These are phyloP conservation scores for Ostreobium quekettii DNA, from an alignment of 139 green algal genomes.

Conservation along the genomic window DNA sequence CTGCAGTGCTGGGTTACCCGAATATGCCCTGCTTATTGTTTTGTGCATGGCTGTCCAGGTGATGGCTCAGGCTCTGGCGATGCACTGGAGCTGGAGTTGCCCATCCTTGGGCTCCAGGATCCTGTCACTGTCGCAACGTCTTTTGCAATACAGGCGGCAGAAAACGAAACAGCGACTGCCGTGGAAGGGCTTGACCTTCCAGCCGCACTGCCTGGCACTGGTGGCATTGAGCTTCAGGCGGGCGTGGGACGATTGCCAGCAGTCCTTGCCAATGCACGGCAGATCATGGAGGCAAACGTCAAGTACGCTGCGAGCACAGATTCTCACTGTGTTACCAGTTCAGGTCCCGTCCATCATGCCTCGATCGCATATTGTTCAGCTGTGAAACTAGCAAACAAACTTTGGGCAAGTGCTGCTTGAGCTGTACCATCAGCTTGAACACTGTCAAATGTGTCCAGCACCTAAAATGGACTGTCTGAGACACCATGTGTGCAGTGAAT, in stretches of 20 bases:
- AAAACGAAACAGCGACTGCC: neutral
- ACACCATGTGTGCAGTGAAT: too few species aligned
- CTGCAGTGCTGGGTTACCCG: too few species aligned
- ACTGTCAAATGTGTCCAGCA: too few species aligned
- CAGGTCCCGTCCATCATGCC: too few species aligned
- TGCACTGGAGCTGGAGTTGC: slow-evolving; percentile 11
- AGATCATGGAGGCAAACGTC: slow-evolving; percentile 3
- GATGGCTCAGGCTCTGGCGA: neutral
- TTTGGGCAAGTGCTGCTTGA: too few species aligned
- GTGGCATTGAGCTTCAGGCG: slow-evolving; percentile 16
- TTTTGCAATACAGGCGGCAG: slow-evolving; percentile 8
- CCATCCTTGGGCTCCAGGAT: slow-evolving; percentile 20
- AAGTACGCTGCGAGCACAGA: too few species aligned
- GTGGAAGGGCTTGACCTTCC: slow-evolving; percentile 28
- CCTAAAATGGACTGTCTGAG: too few species aligned
- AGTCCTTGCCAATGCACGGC: neutral
- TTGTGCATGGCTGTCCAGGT: neutral
- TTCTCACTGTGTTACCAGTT: too few species aligned
- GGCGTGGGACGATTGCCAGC: slow-evolving; percentile 22
- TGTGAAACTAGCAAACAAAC: too few species aligned
- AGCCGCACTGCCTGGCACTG: slow-evolving; percentile 22
- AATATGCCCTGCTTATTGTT: too few species aligned
- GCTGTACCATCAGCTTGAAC: too few species aligned
- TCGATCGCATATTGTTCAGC: too few species aligned
- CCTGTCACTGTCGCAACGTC: slow-evolving; percentile 18